phyloP scores from a whole-genome alignment of 179 eudicot genomes.

The Gypsophila paniculata region DNA sequence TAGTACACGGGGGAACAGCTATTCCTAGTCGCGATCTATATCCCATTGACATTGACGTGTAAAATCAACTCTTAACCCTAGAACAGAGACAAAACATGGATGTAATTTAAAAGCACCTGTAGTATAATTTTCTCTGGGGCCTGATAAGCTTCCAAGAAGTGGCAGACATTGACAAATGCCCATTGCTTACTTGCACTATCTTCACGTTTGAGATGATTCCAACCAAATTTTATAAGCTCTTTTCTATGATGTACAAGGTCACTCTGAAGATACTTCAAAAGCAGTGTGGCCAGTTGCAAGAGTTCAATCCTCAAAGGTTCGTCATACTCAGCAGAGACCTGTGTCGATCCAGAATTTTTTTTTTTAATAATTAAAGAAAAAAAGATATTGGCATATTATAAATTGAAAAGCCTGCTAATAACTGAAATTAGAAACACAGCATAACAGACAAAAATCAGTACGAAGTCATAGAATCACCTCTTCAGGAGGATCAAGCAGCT shows the following conservation, averaged over 20 bases:
- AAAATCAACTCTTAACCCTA: neutral
- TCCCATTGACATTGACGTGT: neutral
- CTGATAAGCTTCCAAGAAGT: conserved; percentile 98
- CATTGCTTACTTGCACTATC: conserved; percentile 99
- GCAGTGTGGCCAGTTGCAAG: conserved; percentile 91
- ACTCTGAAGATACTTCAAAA: conserved; percentile 88
- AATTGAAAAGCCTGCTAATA: conserved; percentile 9
- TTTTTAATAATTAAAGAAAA: neutral
- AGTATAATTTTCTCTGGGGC: conserved; percentile 99
- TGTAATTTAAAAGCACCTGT: conserved; percentile 48
- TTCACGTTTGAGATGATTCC: conserved; percentile 99
- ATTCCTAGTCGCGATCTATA: neutral
- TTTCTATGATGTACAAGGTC: conserved; percentile 96
- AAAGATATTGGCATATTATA: neutral
- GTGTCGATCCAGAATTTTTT: conserved; percentile 1
- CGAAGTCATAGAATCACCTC: conserved; percentile 48
- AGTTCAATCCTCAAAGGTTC: conserved; percentile 98
- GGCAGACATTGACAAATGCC: conserved; percentile 99
- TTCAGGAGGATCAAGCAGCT: conserved; percentile 97
- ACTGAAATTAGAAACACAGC: neutral
- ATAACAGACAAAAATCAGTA: neutral
- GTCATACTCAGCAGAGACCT: conserved; percentile 98
- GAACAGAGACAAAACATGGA: neutral
- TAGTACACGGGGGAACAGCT: neutral
- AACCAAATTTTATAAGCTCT: conserved; percentile 97